Conservation (phyloP, 1,284 basidiomycete species). For the Heterobasidion parviporum region DNA sequence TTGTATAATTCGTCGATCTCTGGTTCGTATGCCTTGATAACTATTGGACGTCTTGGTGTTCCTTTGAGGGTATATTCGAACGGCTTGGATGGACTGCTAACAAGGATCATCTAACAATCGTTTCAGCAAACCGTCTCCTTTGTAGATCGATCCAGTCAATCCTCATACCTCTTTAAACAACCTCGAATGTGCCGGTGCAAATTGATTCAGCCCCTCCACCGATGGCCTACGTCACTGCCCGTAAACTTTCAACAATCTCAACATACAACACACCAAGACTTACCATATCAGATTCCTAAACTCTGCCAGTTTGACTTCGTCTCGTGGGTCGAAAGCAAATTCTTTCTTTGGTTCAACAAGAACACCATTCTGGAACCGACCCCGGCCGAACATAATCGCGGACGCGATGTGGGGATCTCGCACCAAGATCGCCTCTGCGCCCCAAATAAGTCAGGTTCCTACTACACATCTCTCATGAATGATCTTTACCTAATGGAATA, state of each 20-base stretch:
- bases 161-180: slow-evolving; percentile 19
- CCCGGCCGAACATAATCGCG: slow-evolving; percentile 31
- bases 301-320: not conserved
- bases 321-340: slow-evolving; percentile 8
- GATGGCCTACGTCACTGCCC: slow-evolving; percentile 12
- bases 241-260: not conserved
- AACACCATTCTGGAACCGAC: slow-evolving; percentile 27
- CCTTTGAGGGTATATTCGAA: slow-evolving; percentile 24
- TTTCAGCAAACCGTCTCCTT: not conserved
- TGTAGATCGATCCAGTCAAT: not conserved
- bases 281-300: slow-evolving; percentile 1
- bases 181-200: slow-evolving; percentile 20
- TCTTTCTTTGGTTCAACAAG: slow-evolving; percentile 25
- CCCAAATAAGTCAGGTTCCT: not conserved
- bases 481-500: slow-evolving; percentile 10
- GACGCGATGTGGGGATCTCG: slow-evolving; percentile 20
- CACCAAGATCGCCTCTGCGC: slow-evolving; percentile 20
- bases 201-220: slow-evolving; percentile 17
- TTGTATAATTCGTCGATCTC: slow-evolving; percentile 22
- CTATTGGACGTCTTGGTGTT: slow-evolving; percentile 15
- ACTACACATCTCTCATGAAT: not conserved
- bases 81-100: slow-evolving; percentile 19
- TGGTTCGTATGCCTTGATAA: slow-evolving; percentile 15
- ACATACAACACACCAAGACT: not conserved
- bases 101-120: slow-evolving; percentile 19